A percentile compares a stretch with the other conserved stretches of the same genome.
These are phyloP conservation scores for Thielaviopsis ethacetica DNA, from an alignment of 2,329 filamentous ascomycete genomes.

Conservation along the genomic window DNA sequence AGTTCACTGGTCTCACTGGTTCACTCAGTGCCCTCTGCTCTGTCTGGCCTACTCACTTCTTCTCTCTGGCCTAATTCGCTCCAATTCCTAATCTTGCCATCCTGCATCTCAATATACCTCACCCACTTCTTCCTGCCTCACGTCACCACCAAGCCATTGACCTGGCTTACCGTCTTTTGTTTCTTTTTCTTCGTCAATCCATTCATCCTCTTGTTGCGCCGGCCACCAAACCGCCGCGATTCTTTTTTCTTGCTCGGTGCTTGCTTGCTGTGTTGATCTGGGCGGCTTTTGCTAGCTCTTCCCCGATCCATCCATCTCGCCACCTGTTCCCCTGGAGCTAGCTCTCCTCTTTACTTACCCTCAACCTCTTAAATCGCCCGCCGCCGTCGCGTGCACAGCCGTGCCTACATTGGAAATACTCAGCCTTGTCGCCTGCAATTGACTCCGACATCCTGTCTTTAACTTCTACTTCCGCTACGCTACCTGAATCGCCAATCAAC, in stretches of 20 bases:
- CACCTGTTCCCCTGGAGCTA: conserved; percentile 11
- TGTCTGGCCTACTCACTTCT: neutral
- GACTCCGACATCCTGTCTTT: neutral
- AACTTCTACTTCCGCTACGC: neutral
- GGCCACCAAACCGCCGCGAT: neutral
- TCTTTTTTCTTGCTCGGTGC: neutral
- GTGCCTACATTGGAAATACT: neutral
- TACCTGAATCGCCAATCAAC: neutral
- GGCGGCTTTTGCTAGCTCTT: conserved; percentile 8
- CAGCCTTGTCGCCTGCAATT: neutral
- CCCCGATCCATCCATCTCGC: conserved; percentile 4
- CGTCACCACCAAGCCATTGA: conserved; percentile 6
- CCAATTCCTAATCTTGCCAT: neutral
- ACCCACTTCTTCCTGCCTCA: neutral
- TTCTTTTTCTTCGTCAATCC: neutral
- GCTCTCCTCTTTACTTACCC: conserved; percentile 2
- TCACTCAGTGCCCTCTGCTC: neutral
- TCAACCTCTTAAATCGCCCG: neutral
- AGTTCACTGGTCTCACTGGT: too few relatives aligned
- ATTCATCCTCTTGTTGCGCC: neutral
- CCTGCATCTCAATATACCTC: conserved; percentile 6
- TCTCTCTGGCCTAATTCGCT: neutral
- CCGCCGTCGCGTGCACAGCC: neutral
- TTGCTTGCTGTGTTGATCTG: neutral
- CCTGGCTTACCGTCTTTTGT: conserved; percentile 1